Conservation (phyloP, 441 rosid species). For the Rhodomyrtus psidioides region DNA sequence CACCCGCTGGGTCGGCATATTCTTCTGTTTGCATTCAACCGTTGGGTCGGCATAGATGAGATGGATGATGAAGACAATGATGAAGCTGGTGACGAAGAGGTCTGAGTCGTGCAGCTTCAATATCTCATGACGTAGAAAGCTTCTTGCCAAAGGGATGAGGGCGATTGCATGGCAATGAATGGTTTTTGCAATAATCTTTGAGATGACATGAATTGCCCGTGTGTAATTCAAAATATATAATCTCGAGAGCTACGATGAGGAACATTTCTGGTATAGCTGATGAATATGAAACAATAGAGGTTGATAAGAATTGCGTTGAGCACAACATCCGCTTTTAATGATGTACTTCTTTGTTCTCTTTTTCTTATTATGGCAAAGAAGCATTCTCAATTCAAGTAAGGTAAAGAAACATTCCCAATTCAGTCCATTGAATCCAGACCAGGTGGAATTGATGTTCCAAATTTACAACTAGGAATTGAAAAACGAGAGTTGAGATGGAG, state of each 20-base stretch:
- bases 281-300: neutral
- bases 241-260: neutral
- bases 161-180: neutral
- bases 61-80: slow-evolving; percentile 62
- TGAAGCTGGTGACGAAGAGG: slow-evolving; percentile 27
- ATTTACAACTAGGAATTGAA: neutral
- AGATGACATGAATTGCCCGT: neutral
- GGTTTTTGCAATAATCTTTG: slow-evolving; percentile 1
- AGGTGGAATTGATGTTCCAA: neutral
- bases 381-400: neutral
- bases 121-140: neutral
- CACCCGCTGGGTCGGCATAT: too few species aligned
- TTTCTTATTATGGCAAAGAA: neutral
- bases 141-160: neutral
- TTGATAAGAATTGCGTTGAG: neutral
- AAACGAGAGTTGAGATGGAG: neutral
- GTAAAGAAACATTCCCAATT: neutral
- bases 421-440: neutral
- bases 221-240: neutral
- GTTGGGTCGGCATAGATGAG: slow-evolving; percentile 78
- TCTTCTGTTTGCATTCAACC: slow-evolving; percentile 79
- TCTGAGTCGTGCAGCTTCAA: neutral
- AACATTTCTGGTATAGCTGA: neutral
- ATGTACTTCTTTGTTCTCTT: neutral
- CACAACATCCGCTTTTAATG: neutral